Evolutionary conservation across 768 basidiomycete species (phyloP).

Genomic region (Xerocomellus amylosporus): DNA sequence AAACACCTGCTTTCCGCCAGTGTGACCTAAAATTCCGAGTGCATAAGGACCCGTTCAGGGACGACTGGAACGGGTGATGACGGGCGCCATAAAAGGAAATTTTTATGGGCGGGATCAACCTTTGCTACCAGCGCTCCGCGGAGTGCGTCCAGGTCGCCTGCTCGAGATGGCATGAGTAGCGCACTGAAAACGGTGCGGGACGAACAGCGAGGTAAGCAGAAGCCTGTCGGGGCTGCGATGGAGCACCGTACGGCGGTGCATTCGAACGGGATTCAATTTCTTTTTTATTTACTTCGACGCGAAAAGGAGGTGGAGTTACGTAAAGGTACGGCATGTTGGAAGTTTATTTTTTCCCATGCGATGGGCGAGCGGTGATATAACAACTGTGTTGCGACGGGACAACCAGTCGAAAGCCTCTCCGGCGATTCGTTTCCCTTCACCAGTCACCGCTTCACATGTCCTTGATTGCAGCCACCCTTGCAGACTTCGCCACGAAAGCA

Average conservation of each 20-base stretch:
- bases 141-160: not conserved
- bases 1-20: constrained; percentile 7
- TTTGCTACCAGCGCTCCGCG: constrained; percentile 19
- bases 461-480: constrained; percentile 23
- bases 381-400: constrained; percentile 26
- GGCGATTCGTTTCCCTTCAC: constrained; percentile 8
- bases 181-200: not conserved
- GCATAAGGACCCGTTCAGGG: constrained; percentile 26
- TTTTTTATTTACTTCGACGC: constrained; percentile 12
- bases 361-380: constrained; percentile 28
- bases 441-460: constrained; percentile 30
- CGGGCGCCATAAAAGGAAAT: constrained; percentile 11
- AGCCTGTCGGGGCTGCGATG: not conserved
- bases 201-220: constrained; percentile 9
- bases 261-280: not conserved
- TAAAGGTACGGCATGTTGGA: constrained; percentile 18
- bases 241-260: not conserved
- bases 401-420: constrained; percentile 2
- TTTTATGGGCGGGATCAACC: constrained; percentile 10
- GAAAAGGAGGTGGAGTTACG: too few relatives aligned
- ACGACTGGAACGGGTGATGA: constrained; percentile 17
- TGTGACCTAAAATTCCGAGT: not conserved
- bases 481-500: constrained; percentile 29
- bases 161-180: not conserved
- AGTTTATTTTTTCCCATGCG: constrained; percentile 30